Evolutionary conservation across 2,329 filamentous ascomycete species (phyloP), one percentile per base, ranked within the genome.

Genomic region (Pseudovirgaria hyperparasitica): DNA sequence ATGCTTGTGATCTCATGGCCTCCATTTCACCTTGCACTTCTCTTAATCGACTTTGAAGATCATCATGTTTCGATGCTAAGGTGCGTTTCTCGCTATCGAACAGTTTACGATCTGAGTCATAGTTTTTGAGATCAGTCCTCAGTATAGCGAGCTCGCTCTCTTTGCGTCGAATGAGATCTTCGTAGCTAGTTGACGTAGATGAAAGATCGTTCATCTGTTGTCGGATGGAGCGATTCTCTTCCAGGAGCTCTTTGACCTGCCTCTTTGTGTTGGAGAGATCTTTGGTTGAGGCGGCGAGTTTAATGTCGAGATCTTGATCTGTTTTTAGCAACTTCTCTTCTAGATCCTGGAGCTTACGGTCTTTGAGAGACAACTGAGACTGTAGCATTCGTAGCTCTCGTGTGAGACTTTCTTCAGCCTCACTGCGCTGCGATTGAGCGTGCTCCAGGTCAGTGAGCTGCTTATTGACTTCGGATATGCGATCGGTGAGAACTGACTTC

Each of bases 311-410:
- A 37, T 94, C 86, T 45, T 94, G 82, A 40, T 94, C 86, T 4
- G 77, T 72, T 52, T 84, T 79, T 19, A 94, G 60, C 20, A 96
- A 59, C 45, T 85, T 90, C 18, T 66, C 65, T 51, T 98, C 87
- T 6, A 96, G 63, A 29, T 98, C 90, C 30, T 82, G 75, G 5
- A 84, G 63, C 51, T 96, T 98, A 30, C 82, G 75, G 29, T 94
- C 86, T 53, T 93, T 93, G 33, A 96, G 57, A 28, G 72, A 71
- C 9, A 98, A 61, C 40, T 96, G 87, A 40, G 86, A 96, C 41
- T 87, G 78, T 4, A 98, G 70, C 70, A 94, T 81, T 49, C 82
- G 82, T 40, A 94, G 72, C 42, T 98, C 85, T 35, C 85, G 81
- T 25, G 72, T 72, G 11, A 98, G 62, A 8, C 67, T 70, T 20